These are phyloP conservation scores for Mycena crocata DNA, from an alignment of 768 basidiomycete species.

Conservation along the genomic window DNA sequence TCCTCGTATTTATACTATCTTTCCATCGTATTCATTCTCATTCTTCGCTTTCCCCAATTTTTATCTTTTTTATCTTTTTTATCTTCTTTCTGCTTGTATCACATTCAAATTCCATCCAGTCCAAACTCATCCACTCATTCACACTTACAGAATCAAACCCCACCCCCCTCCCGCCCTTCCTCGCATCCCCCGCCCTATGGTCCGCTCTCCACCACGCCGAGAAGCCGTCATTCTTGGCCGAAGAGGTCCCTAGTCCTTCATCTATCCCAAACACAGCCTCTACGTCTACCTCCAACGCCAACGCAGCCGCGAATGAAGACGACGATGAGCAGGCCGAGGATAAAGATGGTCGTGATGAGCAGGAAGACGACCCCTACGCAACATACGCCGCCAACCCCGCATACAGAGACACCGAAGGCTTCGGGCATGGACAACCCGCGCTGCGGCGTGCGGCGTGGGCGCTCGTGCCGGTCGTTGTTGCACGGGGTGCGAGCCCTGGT, in stretches of 20 bases:
- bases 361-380: not conserved
- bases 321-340: too few relatives aligned
- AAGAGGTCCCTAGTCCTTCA: too few relatives aligned
- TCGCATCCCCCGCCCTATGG: constrained; percentile 69
- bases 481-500: constrained; percentile 13
- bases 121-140: not conserved
- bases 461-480: constrained; percentile 40
- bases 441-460: constrained; percentile 68
- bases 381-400: not conserved
- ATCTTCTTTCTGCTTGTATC: too few relatives aligned
- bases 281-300: too few relatives aligned
- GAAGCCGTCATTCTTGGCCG: constrained; percentile 52
- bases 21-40: too few relatives aligned
- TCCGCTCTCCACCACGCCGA: constrained; percentile 61
- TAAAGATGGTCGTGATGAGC: not conserved
- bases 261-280: too few relatives aligned
- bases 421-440: constrained; percentile 63
- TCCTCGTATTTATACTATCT: too few relatives aligned
- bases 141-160: constrained; percentile 32
- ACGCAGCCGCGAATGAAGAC: not conserved
- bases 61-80: too few relatives aligned
- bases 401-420: constrained; percentile 31
- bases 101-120: too few relatives aligned
- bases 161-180: constrained; percentile 40
- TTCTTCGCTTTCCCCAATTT: too few relatives aligned